Conservation (phyloP, 2,329 filamentous ascomycete species). For the Colletotrichum chlorophyti region DNA sequence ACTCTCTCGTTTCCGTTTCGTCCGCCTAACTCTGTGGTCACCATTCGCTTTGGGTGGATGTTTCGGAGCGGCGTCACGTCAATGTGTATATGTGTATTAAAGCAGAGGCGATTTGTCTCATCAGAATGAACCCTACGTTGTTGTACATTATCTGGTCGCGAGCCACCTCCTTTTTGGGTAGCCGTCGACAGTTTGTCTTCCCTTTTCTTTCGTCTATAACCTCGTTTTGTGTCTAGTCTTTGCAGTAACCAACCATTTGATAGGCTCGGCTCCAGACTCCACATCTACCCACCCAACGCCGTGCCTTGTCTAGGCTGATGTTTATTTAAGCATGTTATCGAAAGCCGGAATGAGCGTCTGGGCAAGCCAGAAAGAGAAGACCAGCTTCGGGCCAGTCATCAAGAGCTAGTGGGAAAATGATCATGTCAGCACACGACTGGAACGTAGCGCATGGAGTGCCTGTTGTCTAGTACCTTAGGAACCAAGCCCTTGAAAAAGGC, state of each 20-base stretch:
- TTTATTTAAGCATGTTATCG: slow-evolving; percentile 56
- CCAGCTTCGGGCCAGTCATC: slow-evolving; percentile 98
- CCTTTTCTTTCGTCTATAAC: slow-evolving; percentile 14
- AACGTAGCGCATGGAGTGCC: background rate
- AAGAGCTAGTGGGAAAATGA: slow-evolving; percentile 69
- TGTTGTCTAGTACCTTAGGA: slow-evolving; percentile 74
- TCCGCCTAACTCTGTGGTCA: too few relatives aligned
- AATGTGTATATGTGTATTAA: slow-evolving; percentile 18
- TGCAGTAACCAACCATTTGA: slow-evolving; percentile 44
- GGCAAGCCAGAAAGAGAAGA: slow-evolving; percentile 99
- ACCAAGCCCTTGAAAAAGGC: slow-evolving; percentile 98
- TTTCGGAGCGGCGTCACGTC: too few relatives aligned
- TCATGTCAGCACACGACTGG: slow-evolving; percentile 23
- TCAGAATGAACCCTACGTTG: slow-evolving; percentile 16
- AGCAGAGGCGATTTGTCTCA: slow-evolving; percentile 24
- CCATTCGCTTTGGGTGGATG: too few relatives aligned
- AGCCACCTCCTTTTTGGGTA: slow-evolving; percentile 9
- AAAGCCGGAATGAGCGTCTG: slow-evolving; percentile 98
- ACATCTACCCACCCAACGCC: slow-evolving; percentile 32
- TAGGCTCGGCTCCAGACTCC: slow-evolving; percentile 17
- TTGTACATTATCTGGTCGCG: slow-evolving; percentile 26
- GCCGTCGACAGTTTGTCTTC: background rate
- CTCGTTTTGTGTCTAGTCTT: slow-evolving; percentile 7
- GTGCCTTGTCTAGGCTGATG: slow-evolving; percentile 11
- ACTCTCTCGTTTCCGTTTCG: too few relatives aligned